Base-by-base conservation (phyloP, 352 stramenopile genomes). In the Phytophthora lateralis region DNA sequence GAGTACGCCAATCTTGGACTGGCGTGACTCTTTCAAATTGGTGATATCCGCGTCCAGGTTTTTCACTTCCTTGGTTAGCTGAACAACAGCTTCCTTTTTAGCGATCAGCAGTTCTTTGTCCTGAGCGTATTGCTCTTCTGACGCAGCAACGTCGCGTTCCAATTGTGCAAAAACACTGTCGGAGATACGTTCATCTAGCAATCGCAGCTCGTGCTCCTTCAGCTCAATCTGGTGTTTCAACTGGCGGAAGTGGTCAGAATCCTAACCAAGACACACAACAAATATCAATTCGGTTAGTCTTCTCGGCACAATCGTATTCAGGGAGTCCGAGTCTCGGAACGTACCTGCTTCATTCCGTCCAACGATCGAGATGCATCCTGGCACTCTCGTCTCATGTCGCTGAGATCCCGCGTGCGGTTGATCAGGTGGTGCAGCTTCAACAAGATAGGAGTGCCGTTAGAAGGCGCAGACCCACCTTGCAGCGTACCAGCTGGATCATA, bases 401-500 rank as follows among this genome's bases (percentile, higher is more conserved):
- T 80, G 3, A 96, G 65, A 44, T 85, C 58, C 1, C 82, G 79
- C 7, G 85, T 93, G 26, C 76, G 80, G 29, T 73, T 88, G 35
- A 95, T 90, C 8, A 95, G 46, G 32, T 91, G 71, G 56, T 96
- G 88, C 8, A 95, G 75, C 65, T 90, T 93, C 7, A 93, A 66
- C 35, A 96, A 69, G 48, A 96, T 64, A n/a, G 88, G 82, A 17
- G 75, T 82, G 7, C 85, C 83, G 29, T 74, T 90, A 12, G 80
- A 90, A 12, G 88, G 88, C 12, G 88, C 85, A 39, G 89, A 96
- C 21, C 91, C 91, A 59, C 91, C 91, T 71, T 97, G 88, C 30
- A 99, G 95, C 11, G 97, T 99, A 37, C 98, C 98, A 6, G 95
- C 93, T 9, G 97, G 98, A 63, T 99, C 97, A 66, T 98, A 99